phyloP scores from a whole-genome alignment of 2,329 filamentous ascomycete genomes.

The Ceratocystis diversiconidia region DNA sequence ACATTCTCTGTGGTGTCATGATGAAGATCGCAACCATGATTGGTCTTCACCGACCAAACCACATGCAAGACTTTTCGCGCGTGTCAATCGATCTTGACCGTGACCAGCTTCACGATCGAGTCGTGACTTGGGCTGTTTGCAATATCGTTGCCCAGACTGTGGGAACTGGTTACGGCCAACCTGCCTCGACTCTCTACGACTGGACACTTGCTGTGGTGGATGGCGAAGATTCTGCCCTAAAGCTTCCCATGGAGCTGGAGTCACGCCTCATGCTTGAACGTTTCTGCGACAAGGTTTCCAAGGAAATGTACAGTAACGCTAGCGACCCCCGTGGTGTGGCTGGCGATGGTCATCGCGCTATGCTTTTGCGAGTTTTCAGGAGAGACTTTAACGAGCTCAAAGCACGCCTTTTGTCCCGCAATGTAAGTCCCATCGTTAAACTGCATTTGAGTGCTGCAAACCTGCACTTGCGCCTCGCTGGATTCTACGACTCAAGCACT shows the following conservation, averaged over 20 bases:
- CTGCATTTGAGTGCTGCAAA: conserved; percentile 59
- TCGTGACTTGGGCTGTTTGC: conserved; percentile 71
- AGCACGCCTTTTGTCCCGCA: conserved; percentile 43
- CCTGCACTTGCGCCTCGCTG: conserved; percentile 61
- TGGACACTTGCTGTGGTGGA: conserved; percentile 51
- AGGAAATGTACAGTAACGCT: conserved; percentile 65
- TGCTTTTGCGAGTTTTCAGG: conserved; percentile 51
- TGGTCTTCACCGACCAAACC: conserved; percentile 64
- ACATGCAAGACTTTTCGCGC: conserved; percentile 70
- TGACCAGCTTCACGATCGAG: conserved; percentile 64
- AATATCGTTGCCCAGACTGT: conserved; percentile 72
- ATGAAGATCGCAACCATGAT: conserved; percentile 79
- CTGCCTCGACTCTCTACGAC: conserved; percentile 63
- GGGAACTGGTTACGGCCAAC: conserved; percentile 72
- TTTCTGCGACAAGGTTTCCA: conserved; percentile 64
- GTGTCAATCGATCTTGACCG: conserved; percentile 61
- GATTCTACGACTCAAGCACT: conserved; percentile 66
- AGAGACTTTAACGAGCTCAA: conserved; percentile 51
- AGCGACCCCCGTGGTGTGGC: conserved; percentile 57
- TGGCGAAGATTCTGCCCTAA: conserved; percentile 34
- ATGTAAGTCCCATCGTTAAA: conserved; percentile 42
- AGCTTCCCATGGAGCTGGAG: conserved; percentile 47
- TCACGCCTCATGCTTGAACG: conserved; percentile 57
- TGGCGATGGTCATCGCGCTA: conserved; percentile 51
- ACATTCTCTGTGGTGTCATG: conserved; percentile 70